These are phyloP conservation scores for Arthrocladium fulminans DNA, from an alignment of 2,329 filamentous ascomycete genomes.

Conservation along the genomic window DNA sequence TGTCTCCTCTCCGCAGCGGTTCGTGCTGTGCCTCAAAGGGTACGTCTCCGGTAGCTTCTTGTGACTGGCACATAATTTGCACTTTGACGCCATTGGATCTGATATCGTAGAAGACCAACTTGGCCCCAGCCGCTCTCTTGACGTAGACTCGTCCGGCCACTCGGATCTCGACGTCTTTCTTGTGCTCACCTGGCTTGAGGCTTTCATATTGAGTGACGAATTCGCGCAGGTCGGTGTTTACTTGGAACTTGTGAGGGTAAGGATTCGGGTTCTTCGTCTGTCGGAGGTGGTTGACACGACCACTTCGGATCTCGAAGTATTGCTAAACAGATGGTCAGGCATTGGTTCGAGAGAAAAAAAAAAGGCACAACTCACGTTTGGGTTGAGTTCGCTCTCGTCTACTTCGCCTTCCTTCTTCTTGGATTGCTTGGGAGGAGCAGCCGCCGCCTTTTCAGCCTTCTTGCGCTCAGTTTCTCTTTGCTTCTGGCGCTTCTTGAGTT, in stretches of 20 bases:
- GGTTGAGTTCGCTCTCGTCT: slow-evolving; percentile 63
- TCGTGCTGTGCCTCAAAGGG: slow-evolving; percentile 84
- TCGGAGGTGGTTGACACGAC: slow-evolving; percentile 67
- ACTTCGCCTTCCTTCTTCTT: slow-evolving; percentile 46
- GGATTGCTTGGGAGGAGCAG: slow-evolving; percentile 54
- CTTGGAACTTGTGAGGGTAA: slow-evolving; percentile 90
- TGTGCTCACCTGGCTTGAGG: slow-evolving; percentile 79
- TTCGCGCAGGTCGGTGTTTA: slow-evolving; percentile 70
- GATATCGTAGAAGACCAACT: slow-evolving; percentile 87
- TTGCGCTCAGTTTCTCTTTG: slow-evolving; percentile 74
- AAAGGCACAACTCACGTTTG: slow-evolving; percentile 49
- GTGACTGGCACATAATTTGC: slow-evolving; percentile 86
- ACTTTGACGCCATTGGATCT: slow-evolving; percentile 66
- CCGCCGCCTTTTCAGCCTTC: slow-evolving; percentile 71
- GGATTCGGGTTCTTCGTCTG: slow-evolving; percentile 67
- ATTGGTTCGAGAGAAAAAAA: slow-evolving; percentile 7
- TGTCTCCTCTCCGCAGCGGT: slow-evolving; percentile 79
- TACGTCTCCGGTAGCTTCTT: slow-evolving; percentile 60
- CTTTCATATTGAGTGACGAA: slow-evolving; percentile 66
- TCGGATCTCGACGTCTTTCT: slow-evolving; percentile 64
- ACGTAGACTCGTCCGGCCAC: slow-evolving; percentile 84
- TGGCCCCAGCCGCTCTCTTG: slow-evolving; percentile 70
- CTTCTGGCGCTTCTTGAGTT: slow-evolving; percentile 95
- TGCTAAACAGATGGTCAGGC: slow-evolving; percentile 41
- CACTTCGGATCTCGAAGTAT: slow-evolving; percentile 95